Percentiles rank a stretch among this genome's conserved stretches.
These are phyloP conservation scores for Mallotus repandus DNA, from an alignment of 441 rosid species.

Conservation along the genomic window DNA sequence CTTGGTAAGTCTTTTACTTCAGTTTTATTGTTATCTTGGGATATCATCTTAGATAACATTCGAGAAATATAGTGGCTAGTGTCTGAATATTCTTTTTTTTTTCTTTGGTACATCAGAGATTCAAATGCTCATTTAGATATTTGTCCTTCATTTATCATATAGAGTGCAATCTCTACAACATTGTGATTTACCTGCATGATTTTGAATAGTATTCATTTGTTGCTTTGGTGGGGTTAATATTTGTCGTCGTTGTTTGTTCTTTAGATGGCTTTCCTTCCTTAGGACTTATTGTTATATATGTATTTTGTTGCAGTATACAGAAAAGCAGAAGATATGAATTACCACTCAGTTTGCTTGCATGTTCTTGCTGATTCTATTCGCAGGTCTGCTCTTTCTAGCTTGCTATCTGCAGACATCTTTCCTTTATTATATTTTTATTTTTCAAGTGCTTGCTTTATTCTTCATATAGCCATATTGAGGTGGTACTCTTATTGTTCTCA, in stretches of 20 bases:
- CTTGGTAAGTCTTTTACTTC: conserved; percentile 53
- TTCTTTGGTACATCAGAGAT: neutral
- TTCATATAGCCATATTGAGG: conserved; percentile 32
- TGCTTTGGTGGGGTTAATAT: neutral
- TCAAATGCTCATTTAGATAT: neutral
- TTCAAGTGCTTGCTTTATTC: neutral
- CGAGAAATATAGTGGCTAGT: neutral
- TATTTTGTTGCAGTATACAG: conserved; percentile 67
- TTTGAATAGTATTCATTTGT: neutral
- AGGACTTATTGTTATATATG: neutral
- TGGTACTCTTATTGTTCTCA: conserved; percentile 47
- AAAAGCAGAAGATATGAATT: conserved; percentile 95
- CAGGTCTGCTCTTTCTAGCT: conserved; percentile 47
- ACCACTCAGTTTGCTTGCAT: conserved; percentile 90
- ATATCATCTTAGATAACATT: conserved; percentile 4
- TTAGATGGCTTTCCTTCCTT: neutral
- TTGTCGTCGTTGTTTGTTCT: neutral
- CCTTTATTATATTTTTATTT: neutral
- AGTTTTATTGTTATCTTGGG: conserved; percentile 1
- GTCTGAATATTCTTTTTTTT: neutral
- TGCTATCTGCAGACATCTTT: neutral
- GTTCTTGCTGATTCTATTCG: conserved; percentile 96
- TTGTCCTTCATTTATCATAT: neutral
- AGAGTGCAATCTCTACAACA: neutral
- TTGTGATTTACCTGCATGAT: neutral